Evolutionary conservation across 345 rosid genomes (phyloP).

Genomic region (Cardamine occulta): DNA sequence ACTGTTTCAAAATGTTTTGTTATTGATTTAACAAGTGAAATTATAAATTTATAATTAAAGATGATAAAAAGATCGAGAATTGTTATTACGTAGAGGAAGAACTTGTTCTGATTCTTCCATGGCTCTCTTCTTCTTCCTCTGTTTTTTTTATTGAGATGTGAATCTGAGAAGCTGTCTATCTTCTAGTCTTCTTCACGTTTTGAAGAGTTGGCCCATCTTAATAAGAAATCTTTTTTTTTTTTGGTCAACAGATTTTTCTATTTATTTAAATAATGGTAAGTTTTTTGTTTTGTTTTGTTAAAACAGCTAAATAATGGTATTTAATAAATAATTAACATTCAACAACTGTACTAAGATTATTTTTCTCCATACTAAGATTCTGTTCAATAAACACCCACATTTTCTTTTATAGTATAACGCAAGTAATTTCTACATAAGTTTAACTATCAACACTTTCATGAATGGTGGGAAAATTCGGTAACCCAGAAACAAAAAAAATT

Average conservation of each 20-base stretch:
- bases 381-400: too few relatives aligned
- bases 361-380: too few relatives aligned
- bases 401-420: too few relatives aligned
- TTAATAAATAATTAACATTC: too few relatives aligned
- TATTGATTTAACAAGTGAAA: background rate
- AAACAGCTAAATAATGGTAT: background rate
- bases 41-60: background rate
- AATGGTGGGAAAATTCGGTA: too few relatives aligned
- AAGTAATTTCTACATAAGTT: too few relatives aligned
- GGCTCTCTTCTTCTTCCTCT: conserved; percentile 14
- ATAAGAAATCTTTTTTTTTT: background rate
- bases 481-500: too few relatives aligned
- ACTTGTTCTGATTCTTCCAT: conserved; percentile 47
- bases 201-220: conserved; percentile 28
- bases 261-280: background rate
- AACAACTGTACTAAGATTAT: too few relatives aligned
- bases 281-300: background rate
- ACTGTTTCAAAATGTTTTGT: conserved; percentile 22
- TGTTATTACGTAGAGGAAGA: conserved; percentile 43
- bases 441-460: too few relatives aligned
- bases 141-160: conserved; percentile 5
- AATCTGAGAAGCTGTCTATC: conserved; percentile 24
- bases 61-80: background rate
- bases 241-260: background rate
- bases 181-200: conserved; percentile 40